Base-by-base conservation (phyloP, 768 basidiomycete genomes). In the Termitomyces eurrhizus region DNA sequence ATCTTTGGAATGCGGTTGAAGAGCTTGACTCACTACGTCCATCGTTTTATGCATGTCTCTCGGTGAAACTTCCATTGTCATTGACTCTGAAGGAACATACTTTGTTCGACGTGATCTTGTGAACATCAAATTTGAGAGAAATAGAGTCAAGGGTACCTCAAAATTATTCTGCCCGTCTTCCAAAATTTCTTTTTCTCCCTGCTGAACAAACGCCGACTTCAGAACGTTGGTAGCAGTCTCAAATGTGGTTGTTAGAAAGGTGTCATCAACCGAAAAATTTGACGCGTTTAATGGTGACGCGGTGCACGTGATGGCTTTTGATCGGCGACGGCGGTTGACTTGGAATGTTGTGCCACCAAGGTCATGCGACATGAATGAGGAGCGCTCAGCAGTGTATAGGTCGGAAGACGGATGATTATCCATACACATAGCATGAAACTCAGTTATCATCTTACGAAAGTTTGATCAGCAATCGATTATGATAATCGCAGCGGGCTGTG, bases 281-380 rank as follows among this genome's bases (percentile, higher is more conserved):
- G 60, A 49, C 61, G 57, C 55, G 61, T 52, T 61, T 39, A 39
- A 44, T 24, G 60, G 56, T 24, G 60, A 58, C n/a, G 14, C 49
- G 12, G 36, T 8, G 36, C 64, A 65, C 64, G 64, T 65, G 64
- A 65, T 58, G 53, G 53, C 18, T 21, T 37, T 51, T 57, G 61
- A 54, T 57, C 50, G 33, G 44, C 42, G 39, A 37, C 42, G 39
- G 39, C n/a, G 53, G n/a, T 35, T 37, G 48, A 26, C 4, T 32
- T 37, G 18, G 39, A 18, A 33, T 24, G 39, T 24, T 59, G 53
- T 52, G 57, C 29, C 48, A 52, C 42, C 7, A 37, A 37, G 56
- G 16, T 56, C n/a, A 1, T 16, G 29, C 18, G 50, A 29, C 24
- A 24, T 39, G 33, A 29, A 35, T 8, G 37, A 39, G 29, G 54